Base-by-base conservation (phyloP, 208 protist species). In the Leishmania mexicana region DNA sequence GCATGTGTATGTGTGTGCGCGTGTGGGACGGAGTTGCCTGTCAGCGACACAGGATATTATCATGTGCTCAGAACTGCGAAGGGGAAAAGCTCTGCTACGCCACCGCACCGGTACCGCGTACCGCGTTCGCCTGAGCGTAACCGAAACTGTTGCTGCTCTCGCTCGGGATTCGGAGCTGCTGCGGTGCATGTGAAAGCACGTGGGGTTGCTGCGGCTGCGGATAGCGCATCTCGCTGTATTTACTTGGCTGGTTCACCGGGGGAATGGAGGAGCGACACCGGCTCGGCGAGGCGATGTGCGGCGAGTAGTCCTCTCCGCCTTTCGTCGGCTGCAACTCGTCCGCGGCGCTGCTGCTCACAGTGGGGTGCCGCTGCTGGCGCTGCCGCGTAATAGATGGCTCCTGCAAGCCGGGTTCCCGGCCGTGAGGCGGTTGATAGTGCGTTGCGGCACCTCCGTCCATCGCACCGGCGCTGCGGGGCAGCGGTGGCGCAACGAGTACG, bases 401-500 rank as follows among this genome's bases (percentile, higher is more conserved):
- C 2, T 54, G 28, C 31, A 31, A 7, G 42, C 35, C 53, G 68
- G 21, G 40, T 13, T 0, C 62, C 62, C 7, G 31, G 62, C 62
- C 31, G 31, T 68, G 62, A 31, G 31, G 21, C 31, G 62, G 31
- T 40, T 21, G 62, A 68, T 40, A 13, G 13, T 65, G 53, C 68
- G 62, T 28, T 38, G 67, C 65, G 7, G 38, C 40, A 38, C 57
- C 31, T n/a, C 60, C 77, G 40, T 57, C 38, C 15, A 45, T 38
- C 15, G 79, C 57, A 19, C 40, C 79, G 15, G 58, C 79, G 45
- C 79, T 76, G 70, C 71, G 78, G 1, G 78, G 78, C 0, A 76
- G 78, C 11, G 71, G 78, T 8, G 68, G 28, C 15, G 54, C n/a
- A 49, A 81, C 77, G 38, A 6, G 35, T 10, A 2, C 40, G 70